Conservation (phyloP, 495 filamentous ascomycete species). For the Podospora pseudoanserina region DNA sequence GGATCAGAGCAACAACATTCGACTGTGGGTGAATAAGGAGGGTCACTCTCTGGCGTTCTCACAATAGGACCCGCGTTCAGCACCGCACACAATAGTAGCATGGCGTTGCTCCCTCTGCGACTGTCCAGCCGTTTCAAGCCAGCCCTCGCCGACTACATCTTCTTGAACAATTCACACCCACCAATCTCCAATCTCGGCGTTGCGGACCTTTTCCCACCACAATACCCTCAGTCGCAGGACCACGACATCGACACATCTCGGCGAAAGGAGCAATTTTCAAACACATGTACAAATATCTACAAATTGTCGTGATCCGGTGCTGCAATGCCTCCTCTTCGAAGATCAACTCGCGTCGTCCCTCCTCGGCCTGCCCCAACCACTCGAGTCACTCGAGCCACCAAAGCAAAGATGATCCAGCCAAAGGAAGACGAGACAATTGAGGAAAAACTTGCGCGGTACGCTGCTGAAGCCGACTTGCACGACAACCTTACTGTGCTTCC, state of each 20-base stretch:
- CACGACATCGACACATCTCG: no score
- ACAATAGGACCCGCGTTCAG: not conserved
- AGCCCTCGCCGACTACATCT: not conserved
- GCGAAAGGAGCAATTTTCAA: no score
- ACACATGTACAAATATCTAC: no score
- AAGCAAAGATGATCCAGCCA: not conserved
- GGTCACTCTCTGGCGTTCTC: not conserved
- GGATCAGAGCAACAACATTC: not conserved
- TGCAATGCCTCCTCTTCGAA: no score
- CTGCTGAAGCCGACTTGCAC: not conserved
- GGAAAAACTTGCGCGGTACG: conserved; percentile 9
- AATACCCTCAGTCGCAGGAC: no score
- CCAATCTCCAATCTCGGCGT: not conserved
- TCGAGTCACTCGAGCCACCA: not conserved
- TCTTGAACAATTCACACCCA: not conserved
- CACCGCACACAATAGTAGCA: not conserved
- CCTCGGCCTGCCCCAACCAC: not conserved
- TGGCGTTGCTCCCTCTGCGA: not conserved
- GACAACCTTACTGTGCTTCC: conserved; percentile 27
- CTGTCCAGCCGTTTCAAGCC: not conserved
- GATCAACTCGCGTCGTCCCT: no score
- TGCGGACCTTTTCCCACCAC: no score
- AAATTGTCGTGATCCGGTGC: no score
- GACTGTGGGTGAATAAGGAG: not conserved
- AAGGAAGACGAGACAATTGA: not conserved